phyloP scores from a whole-genome alignment of 169 alveolate species.

The Babesia gibsoni region DNA sequence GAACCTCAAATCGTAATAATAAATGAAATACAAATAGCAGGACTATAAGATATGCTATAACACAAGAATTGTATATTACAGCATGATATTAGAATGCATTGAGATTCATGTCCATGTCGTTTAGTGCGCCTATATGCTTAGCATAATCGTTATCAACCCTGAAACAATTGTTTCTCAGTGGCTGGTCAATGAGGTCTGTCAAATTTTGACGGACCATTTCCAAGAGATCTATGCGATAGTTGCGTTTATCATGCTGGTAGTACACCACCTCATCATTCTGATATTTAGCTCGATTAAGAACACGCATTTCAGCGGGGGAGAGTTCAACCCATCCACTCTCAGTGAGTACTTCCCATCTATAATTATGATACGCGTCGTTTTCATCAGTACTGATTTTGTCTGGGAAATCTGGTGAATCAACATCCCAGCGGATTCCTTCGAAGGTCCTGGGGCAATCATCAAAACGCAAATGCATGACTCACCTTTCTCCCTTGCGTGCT shows the following conservation, averaged over 20 bases:
- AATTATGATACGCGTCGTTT: constrained; percentile 7
- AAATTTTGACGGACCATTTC: constrained; percentile 26
- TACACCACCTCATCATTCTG: constrained; percentile 43
- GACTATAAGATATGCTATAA: too few species aligned
- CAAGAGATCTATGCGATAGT: constrained; percentile 22
- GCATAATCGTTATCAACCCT: not conserved
- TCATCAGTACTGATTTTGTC: not conserved
- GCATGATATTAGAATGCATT: not conserved
- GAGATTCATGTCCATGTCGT: not conserved
- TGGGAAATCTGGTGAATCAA: constrained; percentile 3
- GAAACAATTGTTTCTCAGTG: constrained; percentile 9
- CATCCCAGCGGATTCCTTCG: constrained; percentile 7
- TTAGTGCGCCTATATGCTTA: not conserved
- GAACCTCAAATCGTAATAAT: not conserved
- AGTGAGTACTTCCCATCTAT: constrained; percentile 30
- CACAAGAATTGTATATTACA: not conserved
- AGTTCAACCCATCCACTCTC: constrained; percentile 29
- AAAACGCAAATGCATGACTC: not conserved
- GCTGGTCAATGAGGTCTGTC: constrained; percentile 21
- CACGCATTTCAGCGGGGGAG: constrained; percentile 24
- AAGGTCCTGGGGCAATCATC: not conserved
- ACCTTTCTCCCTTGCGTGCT: not conserved
- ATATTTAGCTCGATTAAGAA: constrained; percentile 15
- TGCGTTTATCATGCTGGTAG: constrained; percentile 14
- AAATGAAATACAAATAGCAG: too few species aligned